Evolutionary conservation across 1,284 basidiomycete genomes (phyloP), one percentile per base, ranked within the genome.

Genomic region (Thelephora terrestris): DNA sequence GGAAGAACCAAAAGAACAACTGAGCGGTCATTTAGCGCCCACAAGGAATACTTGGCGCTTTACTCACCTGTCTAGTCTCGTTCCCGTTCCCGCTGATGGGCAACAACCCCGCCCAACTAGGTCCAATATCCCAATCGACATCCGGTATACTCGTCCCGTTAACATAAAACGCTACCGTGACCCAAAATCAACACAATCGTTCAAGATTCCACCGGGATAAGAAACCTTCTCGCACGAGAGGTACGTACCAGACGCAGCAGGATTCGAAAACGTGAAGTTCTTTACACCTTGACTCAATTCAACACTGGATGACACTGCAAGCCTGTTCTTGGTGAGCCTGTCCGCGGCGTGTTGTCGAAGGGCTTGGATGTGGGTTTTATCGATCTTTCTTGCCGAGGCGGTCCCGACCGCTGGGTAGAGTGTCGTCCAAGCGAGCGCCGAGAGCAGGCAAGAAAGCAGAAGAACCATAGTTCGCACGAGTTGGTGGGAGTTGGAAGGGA

Each of bases 1-100:
- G 87, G 67, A 88, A 89, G 65, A 88, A 84, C 89, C 87, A 91
- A 66, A 91, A 91, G 71, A 85, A 91, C 9, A 90, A 70, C 80
- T 90, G 48, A 5, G 35, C 20, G 35, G 20, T 5, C 16, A 37
- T 4, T 37, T 16, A 18, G 16, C 3, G 24, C 10, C 36, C n/a
- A 16, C 48, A 23, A 17, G n/a, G 34, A 47, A 50, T 37, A 52
- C 45, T 20, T 34, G 37, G 48, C 51, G 43, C 20, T 18, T 32
- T 25, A 43, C 61, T 18, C 52, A 81, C 81, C 71, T 89, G 71
- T 34, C 82, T 72, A 4, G 78, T 81, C 61, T 86, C 85, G 40
- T 81, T 71, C 3, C 71, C 45, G 21, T 70, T 63, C 20, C 63
- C 62, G 55, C 81, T 85, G 48, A 88, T 85, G 10, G 85, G 84